Conservation (phyloP, 768 basidiomycete species). For the Boletus bicolor region DNA sequence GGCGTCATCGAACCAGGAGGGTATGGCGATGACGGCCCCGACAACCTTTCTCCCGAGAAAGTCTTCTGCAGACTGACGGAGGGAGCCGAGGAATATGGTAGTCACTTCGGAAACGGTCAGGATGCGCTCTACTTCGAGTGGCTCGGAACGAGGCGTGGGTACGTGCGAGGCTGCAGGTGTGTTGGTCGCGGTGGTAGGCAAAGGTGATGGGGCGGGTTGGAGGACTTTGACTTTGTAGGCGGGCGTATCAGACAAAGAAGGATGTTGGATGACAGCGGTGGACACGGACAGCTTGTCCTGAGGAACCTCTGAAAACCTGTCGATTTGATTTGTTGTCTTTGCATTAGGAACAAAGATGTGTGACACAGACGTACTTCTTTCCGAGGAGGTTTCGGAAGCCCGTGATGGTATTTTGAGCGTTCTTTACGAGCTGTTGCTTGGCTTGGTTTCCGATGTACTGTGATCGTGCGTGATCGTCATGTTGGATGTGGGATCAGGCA, state of each 20-base stretch:
- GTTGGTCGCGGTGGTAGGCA: constrained; percentile 51
- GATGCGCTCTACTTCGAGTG: constrained; percentile 60
- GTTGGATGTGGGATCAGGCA: background rate
- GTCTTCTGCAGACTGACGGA: constrained; percentile 84
- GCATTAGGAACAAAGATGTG: background rate
- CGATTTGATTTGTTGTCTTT: background rate
- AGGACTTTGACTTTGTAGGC: constrained; percentile 85
- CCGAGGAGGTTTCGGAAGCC: constrained; percentile 93
- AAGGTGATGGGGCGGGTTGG: constrained; percentile 70
- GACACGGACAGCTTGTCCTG: constrained; percentile 50
- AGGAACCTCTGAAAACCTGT: constrained; percentile 73
- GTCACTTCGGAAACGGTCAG: constrained; percentile 83
- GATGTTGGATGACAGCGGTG: constrained; percentile 75
- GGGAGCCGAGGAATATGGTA: constrained; percentile 78
- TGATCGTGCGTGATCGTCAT: constrained; percentile 10
- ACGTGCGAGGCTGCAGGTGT: constrained; percentile 66
- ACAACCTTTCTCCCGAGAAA: constrained; percentile 79
- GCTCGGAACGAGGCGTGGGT: constrained; percentile 72
- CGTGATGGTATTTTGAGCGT: constrained; percentile 89
- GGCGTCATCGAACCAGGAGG: constrained; percentile 65
- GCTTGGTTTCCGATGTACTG: constrained; percentile 98
- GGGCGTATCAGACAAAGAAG: constrained; percentile 63
- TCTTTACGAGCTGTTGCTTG: constrained; percentile 92
- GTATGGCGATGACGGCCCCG: constrained; percentile 82
- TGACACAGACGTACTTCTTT: constrained; percentile 62